phyloP scores from a whole-genome alignment of 306 rosid genomes.

The Begonia masoniana region DNA sequence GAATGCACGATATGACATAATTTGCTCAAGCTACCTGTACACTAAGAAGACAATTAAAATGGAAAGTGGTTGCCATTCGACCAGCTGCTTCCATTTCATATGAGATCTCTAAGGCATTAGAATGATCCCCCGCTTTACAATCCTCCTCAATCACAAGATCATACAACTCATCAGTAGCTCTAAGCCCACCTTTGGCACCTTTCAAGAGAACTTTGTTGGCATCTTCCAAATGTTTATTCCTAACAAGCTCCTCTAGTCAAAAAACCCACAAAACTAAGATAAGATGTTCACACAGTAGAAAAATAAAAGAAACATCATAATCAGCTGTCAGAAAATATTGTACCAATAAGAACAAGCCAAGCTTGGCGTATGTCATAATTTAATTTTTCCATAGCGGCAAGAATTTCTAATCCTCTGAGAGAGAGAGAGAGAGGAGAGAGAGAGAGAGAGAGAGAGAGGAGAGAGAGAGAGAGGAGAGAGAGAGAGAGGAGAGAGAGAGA shows the following conservation, averaged over 20 bases:
- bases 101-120: slow-evolving; percentile 73
- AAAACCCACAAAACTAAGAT: slow-evolving; percentile 9
- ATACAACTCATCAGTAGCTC: slow-evolving; percentile 71
- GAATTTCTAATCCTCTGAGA: slow-evolving; percentile 64
- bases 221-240: slow-evolving; percentile 52
- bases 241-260: slow-evolving; percentile 64
- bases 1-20: too few relatives aligned
- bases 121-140: slow-evolving; percentile 75
- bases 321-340: background rate
- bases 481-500: too few relatives aligned
- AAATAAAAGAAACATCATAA: background rate
- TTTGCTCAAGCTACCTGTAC: slow-evolving; percentile 56
- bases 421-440: too few relatives aligned
- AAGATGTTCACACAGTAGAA: background rate
- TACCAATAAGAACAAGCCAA: slow-evolving; percentile 74
- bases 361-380: slow-evolving; percentile 76
- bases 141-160: slow-evolving; percentile 69
- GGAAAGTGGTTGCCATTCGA: slow-evolving; percentile 91
- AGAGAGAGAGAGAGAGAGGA: too few relatives aligned
- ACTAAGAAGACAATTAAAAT: slow-evolving; percentile 80
- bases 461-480: too few relatives aligned
- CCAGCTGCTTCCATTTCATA: slow-evolving; percentile 98
- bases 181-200: slow-evolving; percentile 70
- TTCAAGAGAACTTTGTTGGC: slow-evolving; percentile 78
- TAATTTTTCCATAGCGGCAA: slow-evolving; percentile 75